Percentiles rank a stretch among this genome's conserved stretches.
These are phyloP conservation scores for Tothia fuscella DNA, from an alignment of 2,329 filamentous ascomycete genomes.

Conservation along the genomic window DNA sequence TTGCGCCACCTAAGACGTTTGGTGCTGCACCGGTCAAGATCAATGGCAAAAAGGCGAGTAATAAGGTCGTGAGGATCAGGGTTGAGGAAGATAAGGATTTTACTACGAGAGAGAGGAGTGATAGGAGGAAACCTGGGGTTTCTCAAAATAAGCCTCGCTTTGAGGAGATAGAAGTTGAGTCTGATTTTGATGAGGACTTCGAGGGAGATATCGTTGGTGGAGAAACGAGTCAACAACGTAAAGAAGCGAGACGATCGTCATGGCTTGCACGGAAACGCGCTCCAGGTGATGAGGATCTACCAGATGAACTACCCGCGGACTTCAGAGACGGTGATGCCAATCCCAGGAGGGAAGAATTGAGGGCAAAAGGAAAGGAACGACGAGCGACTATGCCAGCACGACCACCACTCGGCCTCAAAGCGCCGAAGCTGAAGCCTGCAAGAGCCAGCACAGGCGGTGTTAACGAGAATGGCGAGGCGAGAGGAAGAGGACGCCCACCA, in stretches of 20 bases:
- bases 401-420: conserved; percentile 16
- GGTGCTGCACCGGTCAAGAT: conserved; percentile 20
- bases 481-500: background rate
- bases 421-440: conserved; percentile 16
- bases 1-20: conserved; percentile 19
- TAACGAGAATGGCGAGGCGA: background rate
- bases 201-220: conserved; percentile 17
- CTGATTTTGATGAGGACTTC: conserved; percentile 28
- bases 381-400: conserved; percentile 18
- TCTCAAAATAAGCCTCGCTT: conserved; percentile 23
- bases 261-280: conserved; percentile 29
- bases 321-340: conserved; percentile 26
- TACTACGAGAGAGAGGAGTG: conserved; percentile 20
- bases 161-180: conserved; percentile 35
- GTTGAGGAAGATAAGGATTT: conserved; percentile 31
- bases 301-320: conserved; percentile 30
- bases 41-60: conserved; percentile 13
- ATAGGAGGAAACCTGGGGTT: conserved; percentile 16
- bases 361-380: conserved; percentile 17
- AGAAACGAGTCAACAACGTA: conserved; percentile 11
- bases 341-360: conserved; percentile 17
- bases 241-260: conserved; percentile 21
- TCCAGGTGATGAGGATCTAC: conserved; percentile 29
- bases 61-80: conserved; percentile 24
- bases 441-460: conserved; percentile 8